These are phyloP conservation scores for Cryphonectria parasitica DNA, from an alignment of 2,329 filamentous ascomycete species.

Conservation along the genomic window DNA sequence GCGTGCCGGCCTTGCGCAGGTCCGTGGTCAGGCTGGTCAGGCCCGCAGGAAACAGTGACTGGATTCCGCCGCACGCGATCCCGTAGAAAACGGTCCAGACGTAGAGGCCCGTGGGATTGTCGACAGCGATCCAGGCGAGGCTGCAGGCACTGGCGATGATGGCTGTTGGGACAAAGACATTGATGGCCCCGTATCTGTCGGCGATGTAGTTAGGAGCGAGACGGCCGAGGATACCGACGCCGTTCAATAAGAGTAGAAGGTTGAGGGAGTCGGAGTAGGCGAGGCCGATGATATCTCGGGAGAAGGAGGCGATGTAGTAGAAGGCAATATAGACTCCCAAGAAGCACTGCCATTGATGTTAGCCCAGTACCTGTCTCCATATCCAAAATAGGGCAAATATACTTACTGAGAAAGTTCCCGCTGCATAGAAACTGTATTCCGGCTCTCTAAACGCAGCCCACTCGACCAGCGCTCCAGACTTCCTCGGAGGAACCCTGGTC, in stretches of 20 bases:
- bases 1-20: conserved; percentile 54
- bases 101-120: conserved; percentile 55
- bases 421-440: conserved; percentile 57
- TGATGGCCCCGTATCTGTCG: conserved; percentile 62
- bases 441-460: conserved; percentile 60
- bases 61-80: conserved; percentile 64
- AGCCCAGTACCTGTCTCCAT: background rate
- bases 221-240: conserved; percentile 61
- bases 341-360: conserved; percentile 43
- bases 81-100: conserved; percentile 68
- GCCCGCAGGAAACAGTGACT: conserved; percentile 68
- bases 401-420: conserved; percentile 52
- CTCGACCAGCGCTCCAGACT: conserved; percentile 57
- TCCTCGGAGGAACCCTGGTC: conserved; percentile 53
- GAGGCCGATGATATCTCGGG: conserved; percentile 47
- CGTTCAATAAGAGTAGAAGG: conserved; percentile 68
- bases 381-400: conserved; percentile 30
- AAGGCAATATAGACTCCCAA: conserved; percentile 60
- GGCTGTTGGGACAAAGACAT: conserved; percentile 57
- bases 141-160: conserved; percentile 47
- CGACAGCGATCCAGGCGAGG: conserved; percentile 64
- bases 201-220: conserved; percentile 62
- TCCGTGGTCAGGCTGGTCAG: conserved; percentile 59
- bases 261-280: conserved; percentile 58
- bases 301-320: conserved; percentile 60